Evolutionary conservation across 1,284 basidiomycete genomes (phyloP).

Genomic region (Somion occarium): DNA sequence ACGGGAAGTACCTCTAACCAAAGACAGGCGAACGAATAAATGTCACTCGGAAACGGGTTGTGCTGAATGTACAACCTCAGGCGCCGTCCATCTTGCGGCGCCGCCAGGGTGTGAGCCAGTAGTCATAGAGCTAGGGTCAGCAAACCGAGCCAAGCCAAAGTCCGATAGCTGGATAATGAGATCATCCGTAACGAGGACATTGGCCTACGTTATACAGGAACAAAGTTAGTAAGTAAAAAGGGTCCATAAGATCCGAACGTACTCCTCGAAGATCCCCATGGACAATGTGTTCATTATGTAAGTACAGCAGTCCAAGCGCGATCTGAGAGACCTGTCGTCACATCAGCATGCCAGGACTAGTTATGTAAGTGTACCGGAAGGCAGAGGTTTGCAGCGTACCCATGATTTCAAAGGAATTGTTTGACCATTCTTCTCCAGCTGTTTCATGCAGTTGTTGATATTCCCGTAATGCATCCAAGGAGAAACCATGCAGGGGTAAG

Average conservation of each 20-base stretch:
- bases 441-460: slow-evolving; percentile 3
- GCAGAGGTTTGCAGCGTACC: background rate
- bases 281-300: slow-evolving; percentile 6
- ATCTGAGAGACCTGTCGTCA: slow-evolving; percentile 5
- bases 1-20: slow-evolving; percentile 9
- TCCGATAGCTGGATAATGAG: slow-evolving; percentile 4
- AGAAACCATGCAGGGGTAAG: slow-evolving; percentile 7
- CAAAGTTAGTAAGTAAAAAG: background rate
- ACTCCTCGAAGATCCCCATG: slow-evolving; percentile 11
- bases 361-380: background rate
- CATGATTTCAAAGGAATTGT: background rate
- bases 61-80: slow-evolving; percentile 6
- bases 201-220: slow-evolving; percentile 1
- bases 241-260: background rate
- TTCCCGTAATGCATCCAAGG: slow-evolving; percentile 7
- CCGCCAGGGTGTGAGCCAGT: slow-evolving; percentile 3
- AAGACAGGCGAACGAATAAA: slow-evolving; percentile 11
- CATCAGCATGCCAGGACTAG: background rate
- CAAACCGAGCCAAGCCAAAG: slow-evolving; percentile 9
- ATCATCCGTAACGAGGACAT: slow-evolving; percentile 5
- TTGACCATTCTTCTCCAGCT: background rate
- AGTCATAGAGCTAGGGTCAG: slow-evolving; percentile 1
- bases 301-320: slow-evolving; percentile 3
- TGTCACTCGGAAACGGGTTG: slow-evolving; percentile 3
- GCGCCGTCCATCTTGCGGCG: slow-evolving; percentile 10